Base-by-base conservation (phyloP, 2,329 filamentous ascomycete genomes). In the Pseudofabraea citricarpa region DNA sequence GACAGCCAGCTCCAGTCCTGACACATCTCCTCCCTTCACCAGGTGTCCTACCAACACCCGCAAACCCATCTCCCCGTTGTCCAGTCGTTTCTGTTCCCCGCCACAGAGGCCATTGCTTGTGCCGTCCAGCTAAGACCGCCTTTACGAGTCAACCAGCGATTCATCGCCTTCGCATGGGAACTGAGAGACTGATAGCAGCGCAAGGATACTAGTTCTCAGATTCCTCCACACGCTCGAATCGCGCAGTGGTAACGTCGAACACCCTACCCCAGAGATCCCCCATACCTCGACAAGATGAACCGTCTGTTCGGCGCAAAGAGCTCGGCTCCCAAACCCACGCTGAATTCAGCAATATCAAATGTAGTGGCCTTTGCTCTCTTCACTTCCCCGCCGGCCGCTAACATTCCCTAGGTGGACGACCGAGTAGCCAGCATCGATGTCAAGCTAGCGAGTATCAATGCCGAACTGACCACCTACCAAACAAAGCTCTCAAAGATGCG, bases 241-340 rank as follows among this genome's bases (percentile, higher is more conserved):
- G 29, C 29, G 12, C 29, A 6, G 3, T 32, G 3, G 7, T 16
- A 15, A 32, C 29, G 29, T 16, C n/a, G n/a, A n/a, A n/a, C n/a
- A n/a, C n/a, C n/a, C n/a, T n/a, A n/a, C n/a, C n/a, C n/a, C n/a
- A n/a, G n/a, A n/a, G n/a, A n/a, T n/a, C n/a, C n/a, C n/a, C n/a
- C n/a, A n/a, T n/a, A n/a, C n/a, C n/a, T n/a, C n/a, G n/a, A 19
- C 67, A 74, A 43, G 51, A 97, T 98, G 93, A 97, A 98, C 67
- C 87, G 93, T 58, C 77, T 98, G 56, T 98, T 98, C 65, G 93
- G 93, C 63, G 79, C 85, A 56, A 93, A 90, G 70, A 85, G 79
- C 68, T 83, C 86, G 53, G 83, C 83, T 50, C 90, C 93, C 43
- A 97, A 97, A 69, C 89, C 93, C 12, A 91, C 87, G 40, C 86